A percentile compares a stretch with the other conserved stretches of the same genome.
Conservation (phyloP, 495 filamentous ascomycete genomes). For the Cudoniella acicularis region DNA sequence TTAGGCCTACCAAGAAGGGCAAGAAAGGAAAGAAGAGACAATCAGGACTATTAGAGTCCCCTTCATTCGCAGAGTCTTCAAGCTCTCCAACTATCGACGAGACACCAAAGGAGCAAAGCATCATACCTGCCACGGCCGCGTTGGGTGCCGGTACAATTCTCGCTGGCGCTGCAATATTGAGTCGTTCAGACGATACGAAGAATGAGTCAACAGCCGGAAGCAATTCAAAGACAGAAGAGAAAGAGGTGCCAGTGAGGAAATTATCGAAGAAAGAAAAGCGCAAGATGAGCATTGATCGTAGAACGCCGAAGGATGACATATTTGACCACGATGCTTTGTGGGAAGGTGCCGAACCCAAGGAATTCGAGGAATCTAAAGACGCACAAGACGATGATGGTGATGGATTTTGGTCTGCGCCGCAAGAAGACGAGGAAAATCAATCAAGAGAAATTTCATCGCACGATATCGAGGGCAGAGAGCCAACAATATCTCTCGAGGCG, state of each 20-base stretch:
- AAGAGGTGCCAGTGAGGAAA: constrained; percentile 9
- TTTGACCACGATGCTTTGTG: constrained; percentile 43
- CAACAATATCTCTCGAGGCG: not conserved
- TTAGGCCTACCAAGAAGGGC: constrained; percentile 25
- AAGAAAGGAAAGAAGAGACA: constrained; percentile 24
- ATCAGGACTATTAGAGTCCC: not conserved
- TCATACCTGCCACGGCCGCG: not conserved
- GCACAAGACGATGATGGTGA: constrained; percentile 9
- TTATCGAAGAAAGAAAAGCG: constrained; percentile 28
- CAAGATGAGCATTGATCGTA: constrained; percentile 29
- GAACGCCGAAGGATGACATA: constrained; percentile 36
- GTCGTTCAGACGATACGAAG: constrained; percentile 25
- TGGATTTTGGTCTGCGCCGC: constrained; percentile 22
- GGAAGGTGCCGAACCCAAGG: constrained; percentile 48
- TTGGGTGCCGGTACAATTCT: constrained; percentile 26
- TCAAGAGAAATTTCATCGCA: not conserved
- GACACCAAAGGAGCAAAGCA: constrained; percentile 5
- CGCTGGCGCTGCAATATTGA: constrained; percentile 23
- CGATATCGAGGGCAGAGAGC: not conserved
- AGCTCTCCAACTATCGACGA: not conserved
- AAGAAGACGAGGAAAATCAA: not conserved
- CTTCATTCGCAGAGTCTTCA: not conserved
- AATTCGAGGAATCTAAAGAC: constrained; percentile 20
- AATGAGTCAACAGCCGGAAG: not conserved
- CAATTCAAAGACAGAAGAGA: not conserved